A percentile compares a stretch with the other conserved stretches of the same genome.
Conservation (phyloP, 2,329 filamentous ascomycete species). For the Exutisphaerella laricina region DNA sequence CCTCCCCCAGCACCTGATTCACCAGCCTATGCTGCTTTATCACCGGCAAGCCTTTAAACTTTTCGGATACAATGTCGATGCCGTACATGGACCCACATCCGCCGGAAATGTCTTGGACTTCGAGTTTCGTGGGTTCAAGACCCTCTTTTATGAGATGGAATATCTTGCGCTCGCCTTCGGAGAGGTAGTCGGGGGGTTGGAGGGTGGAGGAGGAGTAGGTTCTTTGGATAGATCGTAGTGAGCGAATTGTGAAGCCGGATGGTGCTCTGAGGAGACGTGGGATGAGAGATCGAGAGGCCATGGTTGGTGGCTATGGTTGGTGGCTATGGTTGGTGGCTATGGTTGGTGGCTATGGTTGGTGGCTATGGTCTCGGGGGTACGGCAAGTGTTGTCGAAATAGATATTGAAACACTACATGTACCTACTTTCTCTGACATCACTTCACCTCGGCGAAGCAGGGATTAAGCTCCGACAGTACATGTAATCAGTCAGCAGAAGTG, state of each 20-base stretch:
- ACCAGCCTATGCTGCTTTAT: slow-evolving; percentile 81
- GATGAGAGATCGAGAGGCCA: not conserved
- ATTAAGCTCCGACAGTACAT: not conserved
- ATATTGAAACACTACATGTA: not conserved
- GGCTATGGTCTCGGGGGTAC: not conserved
- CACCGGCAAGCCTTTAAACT: slow-evolving; percentile 64
- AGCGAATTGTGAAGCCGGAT: not conserved
- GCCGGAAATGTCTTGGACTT: slow-evolving; percentile 71
- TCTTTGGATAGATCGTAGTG: not conserved
- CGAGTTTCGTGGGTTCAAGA: slow-evolving; percentile 41
- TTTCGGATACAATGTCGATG: slow-evolving; percentile 67
- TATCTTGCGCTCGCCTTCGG: slow-evolving; percentile 42
- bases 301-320: not conserved
- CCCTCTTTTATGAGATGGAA: slow-evolving; percentile 43
- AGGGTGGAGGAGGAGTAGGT: slow-evolving; percentile 12
- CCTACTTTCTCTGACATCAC: slow-evolving; percentile 8
- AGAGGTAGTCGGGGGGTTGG: slow-evolving; percentile 44
- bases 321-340: not conserved
- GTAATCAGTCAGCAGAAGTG: slow-evolving; percentile 5
- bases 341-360: not conserved
- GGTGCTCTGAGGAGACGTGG: not conserved
- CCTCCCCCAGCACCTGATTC: slow-evolving; percentile 65
- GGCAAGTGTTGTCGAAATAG: not conserved
- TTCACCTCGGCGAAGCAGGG: not conserved
- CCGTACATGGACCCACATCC: slow-evolving; percentile 86